A percentile compares a stretch with the other conserved stretches of the same genome.
phyloP scores from a whole-genome alignment of 371 early-diverging fungal species.

The Mortierella sp. region DNA sequence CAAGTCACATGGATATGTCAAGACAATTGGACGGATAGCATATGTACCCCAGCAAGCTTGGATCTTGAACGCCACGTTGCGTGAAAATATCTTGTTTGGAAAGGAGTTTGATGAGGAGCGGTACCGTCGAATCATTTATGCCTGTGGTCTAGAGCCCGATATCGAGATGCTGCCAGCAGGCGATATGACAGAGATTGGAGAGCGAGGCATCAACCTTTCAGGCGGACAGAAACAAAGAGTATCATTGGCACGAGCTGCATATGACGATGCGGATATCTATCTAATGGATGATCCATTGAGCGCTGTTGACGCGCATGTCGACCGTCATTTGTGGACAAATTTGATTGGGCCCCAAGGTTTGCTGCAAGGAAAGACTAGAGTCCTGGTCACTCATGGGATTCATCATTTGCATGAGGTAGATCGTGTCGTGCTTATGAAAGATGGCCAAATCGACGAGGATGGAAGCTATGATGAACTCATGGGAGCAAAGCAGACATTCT shows the following conservation, averaged over 20 bases:
- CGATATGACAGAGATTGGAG: constrained; percentile 95
- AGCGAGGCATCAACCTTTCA: constrained; percentile 90
- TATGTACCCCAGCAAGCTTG: constrained; percentile 94
- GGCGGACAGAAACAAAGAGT: constrained; percentile 89
- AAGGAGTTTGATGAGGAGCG: constrained; percentile 76
- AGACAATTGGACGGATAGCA: constrained; percentile 81
- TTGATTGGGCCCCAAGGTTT: constrained; percentile 78
- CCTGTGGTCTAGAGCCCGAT: constrained; percentile 82
- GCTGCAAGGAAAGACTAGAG: constrained; percentile 77
- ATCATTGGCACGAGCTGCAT: constrained; percentile 70
- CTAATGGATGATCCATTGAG: constrained; percentile 61
- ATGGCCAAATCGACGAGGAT: constrained; percentile 61
- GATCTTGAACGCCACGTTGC: constrained; percentile 91
- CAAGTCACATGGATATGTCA: constrained; percentile 72
- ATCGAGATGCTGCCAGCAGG: constrained; percentile 79
- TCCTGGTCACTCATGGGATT: constrained; percentile 91
- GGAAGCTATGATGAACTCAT: constrained; percentile 60
- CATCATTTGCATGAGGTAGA: constrained; percentile 72
- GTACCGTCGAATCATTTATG: constrained; percentile 74
- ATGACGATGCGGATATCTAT: constrained; percentile 67
- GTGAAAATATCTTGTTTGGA: constrained; percentile 96
- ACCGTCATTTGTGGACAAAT: constrained; percentile 74
- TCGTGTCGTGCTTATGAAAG: constrained; percentile 70
- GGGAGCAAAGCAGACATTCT: constrained; percentile 56
- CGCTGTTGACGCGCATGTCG: constrained; percentile 74